A percentile compares a stretch with the other conserved stretches of the same genome.
phyloP scores from a whole-genome alignment of 2,329 filamentous ascomycete genomes.

The Aspergillus udagawae region DNA sequence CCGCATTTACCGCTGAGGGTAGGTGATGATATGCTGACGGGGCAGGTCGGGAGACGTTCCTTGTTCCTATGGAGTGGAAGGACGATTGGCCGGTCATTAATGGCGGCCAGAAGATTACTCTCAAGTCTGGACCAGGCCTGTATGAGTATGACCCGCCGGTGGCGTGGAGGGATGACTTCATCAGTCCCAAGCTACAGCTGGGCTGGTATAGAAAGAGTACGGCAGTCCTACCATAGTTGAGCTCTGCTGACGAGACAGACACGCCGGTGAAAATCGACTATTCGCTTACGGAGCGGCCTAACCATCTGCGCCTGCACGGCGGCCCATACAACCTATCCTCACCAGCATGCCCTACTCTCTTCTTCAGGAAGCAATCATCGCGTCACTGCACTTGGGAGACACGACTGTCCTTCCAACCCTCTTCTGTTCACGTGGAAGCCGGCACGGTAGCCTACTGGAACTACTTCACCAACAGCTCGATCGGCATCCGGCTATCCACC shows the following conservation, averaged over 20 bases:
- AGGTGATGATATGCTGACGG: not conserved
- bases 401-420: constrained; percentile 46
- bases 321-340: constrained; percentile 50
- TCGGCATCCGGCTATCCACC: constrained; percentile 35
- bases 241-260: constrained; percentile 26
- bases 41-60: constrained; percentile 48
- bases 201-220: constrained; percentile 42
- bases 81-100: constrained; percentile 53
- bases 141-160: constrained; percentile 13
- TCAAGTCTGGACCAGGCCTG: constrained; percentile 22
- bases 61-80: constrained; percentile 49
- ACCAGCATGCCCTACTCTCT: constrained; percentile 50
- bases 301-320: constrained; percentile 48
- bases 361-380: constrained; percentile 52
- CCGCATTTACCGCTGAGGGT: not conserved
- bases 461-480: constrained; percentile 43
- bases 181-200: constrained; percentile 16
- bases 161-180: constrained; percentile 37
- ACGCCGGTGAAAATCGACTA: constrained; percentile 48
- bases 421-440: constrained; percentile 45
- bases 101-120: constrained; percentile 41
- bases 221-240: not conserved
- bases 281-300: constrained; percentile 44
- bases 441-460: constrained; percentile 55
- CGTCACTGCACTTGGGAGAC: constrained; percentile 43